Percentiles rank a stretch among this genome's conserved stretches.
These are phyloP conservation scores for Wolfiporia cocos DNA, from an alignment of 1,284 basidiomycete genomes.

Conservation along the genomic window DNA sequence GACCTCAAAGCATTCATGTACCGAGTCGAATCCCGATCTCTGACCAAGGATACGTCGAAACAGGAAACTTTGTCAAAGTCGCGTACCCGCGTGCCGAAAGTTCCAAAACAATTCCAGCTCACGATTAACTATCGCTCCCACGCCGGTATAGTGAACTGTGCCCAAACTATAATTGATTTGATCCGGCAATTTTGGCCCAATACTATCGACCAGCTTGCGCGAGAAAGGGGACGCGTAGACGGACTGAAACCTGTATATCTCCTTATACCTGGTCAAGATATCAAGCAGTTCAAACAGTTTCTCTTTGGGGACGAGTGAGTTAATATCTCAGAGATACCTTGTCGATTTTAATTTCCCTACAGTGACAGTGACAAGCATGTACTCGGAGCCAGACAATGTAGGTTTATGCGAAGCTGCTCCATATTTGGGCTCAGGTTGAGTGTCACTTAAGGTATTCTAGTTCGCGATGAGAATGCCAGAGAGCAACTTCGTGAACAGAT, in stretches of 20 bases:
- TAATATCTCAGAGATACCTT: too few relatives aligned
- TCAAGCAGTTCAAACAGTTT: slow-evolving; percentile 50
- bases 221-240: slow-evolving; percentile 53
- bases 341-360: too few relatives aligned
- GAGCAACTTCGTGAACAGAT: slow-evolving; percentile 45
- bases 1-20: slow-evolving; percentile 65
- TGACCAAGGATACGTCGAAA: background rate
- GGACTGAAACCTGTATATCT: slow-evolving; percentile 59
- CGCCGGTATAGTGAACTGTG: slow-evolving; percentile 58
- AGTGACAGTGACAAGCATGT: slow-evolving; percentile 51
- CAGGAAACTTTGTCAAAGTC: background rate
- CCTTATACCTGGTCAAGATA: slow-evolving; percentile 44
- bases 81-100: slow-evolving; percentile 4
- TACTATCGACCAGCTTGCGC: slow-evolving; percentile 54
- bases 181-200: slow-evolving; percentile 60
- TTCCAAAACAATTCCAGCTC: slow-evolving; percentile 52
- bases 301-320: slow-evolving; percentile 42
- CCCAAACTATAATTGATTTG: slow-evolving; percentile 54
- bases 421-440: background rate
- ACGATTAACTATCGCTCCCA: slow-evolving; percentile 68
- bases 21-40: slow-evolving; percentile 33
- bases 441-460: slow-evolving; percentile 70
- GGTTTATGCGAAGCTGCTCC: slow-evolving; percentile 7
- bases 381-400: slow-evolving; percentile 67
- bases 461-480: slow-evolving; percentile 51